A percentile compares a stretch with the other conserved stretches of the same genome.
Evolutionary conservation across 352 stramenopile species (phyloP).

Genomic region (Phytophthora pluvialis): DNA sequence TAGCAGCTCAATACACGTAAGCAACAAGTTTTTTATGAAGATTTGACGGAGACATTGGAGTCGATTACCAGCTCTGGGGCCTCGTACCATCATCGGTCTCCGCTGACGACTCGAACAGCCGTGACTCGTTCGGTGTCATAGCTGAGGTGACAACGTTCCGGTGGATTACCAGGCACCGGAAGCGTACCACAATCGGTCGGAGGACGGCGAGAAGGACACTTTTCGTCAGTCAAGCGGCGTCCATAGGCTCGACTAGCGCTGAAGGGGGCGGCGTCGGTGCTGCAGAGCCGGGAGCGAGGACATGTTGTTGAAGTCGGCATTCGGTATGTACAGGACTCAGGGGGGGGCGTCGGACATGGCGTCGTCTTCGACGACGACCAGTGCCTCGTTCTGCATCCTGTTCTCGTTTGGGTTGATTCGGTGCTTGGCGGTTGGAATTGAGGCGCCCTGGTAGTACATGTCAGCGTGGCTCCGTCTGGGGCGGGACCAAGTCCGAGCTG

Average conservation of each 20-base stretch:
- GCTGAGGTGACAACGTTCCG: not conserved
- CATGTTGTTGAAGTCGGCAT: too few relatives aligned
- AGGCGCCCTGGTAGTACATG: too few relatives aligned
- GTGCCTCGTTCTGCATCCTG: too few relatives aligned
- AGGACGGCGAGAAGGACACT: not conserved
- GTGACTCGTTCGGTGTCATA: slow-evolving; percentile 22
- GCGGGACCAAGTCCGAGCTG: too few relatives aligned
- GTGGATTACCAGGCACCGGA: slow-evolving; percentile 32
- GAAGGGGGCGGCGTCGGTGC: slow-evolving; percentile 9
- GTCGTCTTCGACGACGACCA: too few relatives aligned
- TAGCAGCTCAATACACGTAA: too few relatives aligned
- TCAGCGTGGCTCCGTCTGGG: too few relatives aligned
- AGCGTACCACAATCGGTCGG: slow-evolving; percentile 32
- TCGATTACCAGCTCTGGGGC: slow-evolving; percentile 12
- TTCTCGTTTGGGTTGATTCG: too few relatives aligned
- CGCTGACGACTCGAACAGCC: not conserved
- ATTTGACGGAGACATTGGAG: slow-evolving; percentile 7
- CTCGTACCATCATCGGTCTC: slow-evolving; percentile 12
- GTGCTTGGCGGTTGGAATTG: too few relatives aligned
- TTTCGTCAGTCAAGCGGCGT: slow-evolving; percentile 12
- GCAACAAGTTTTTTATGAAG: slow-evolving; percentile 2
- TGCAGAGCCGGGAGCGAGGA: slow-evolving; percentile 1
- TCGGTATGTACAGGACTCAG: too few relatives aligned
- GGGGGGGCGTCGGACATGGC: too few relatives aligned
- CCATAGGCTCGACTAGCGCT: slow-evolving; percentile 18